phyloP scores from a whole-genome alignment of 2,329 filamentous ascomycete species.

The Fusarium mangiferae region DNA sequence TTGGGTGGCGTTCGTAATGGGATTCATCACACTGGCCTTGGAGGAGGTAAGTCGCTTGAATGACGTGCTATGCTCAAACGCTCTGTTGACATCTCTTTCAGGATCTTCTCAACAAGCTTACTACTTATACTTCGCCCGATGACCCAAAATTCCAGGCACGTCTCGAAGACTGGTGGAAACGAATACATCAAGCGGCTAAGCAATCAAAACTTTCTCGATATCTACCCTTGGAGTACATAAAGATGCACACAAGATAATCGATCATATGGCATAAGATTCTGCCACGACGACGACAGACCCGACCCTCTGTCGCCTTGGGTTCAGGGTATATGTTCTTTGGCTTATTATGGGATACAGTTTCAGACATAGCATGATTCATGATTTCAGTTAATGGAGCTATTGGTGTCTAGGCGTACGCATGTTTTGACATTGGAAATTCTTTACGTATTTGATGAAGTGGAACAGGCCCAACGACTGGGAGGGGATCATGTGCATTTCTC shows the following conservation, averaged over 20 bases:
- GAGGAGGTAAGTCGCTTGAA: conserved; percentile 45
- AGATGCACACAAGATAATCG: conserved; percentile 47
- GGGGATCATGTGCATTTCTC: conserved; percentile 7
- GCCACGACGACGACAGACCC: conserved; percentile 4
- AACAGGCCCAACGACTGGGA: background rate
- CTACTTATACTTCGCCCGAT: conserved; percentile 40
- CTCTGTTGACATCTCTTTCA: conserved; percentile 27
- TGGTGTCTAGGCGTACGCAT: conserved; percentile 14
- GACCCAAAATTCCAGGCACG: conserved; percentile 46
- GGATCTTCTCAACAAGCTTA: conserved; percentile 48
- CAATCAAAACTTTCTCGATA: conserved; percentile 50
- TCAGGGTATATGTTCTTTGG: background rate
- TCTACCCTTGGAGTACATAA: conserved; percentile 47
- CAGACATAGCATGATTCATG: background rate
- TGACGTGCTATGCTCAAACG: background rate
- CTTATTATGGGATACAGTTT: background rate
- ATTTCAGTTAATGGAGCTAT: conserved; percentile 3
- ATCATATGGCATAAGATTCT: background rate
- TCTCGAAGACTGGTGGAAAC: conserved; percentile 50
- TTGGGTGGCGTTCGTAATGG: conserved; percentile 54
- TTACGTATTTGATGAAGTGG: background rate
- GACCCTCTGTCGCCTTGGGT: background rate
- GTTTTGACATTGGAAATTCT: conserved; percentile 1
- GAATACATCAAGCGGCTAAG: conserved; percentile 48
- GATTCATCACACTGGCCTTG: conserved; percentile 51